These are phyloP conservation scores for Candida anutae DNA, from an alignment of 1,139 yeast species.

Conservation along the genomic window DNA sequence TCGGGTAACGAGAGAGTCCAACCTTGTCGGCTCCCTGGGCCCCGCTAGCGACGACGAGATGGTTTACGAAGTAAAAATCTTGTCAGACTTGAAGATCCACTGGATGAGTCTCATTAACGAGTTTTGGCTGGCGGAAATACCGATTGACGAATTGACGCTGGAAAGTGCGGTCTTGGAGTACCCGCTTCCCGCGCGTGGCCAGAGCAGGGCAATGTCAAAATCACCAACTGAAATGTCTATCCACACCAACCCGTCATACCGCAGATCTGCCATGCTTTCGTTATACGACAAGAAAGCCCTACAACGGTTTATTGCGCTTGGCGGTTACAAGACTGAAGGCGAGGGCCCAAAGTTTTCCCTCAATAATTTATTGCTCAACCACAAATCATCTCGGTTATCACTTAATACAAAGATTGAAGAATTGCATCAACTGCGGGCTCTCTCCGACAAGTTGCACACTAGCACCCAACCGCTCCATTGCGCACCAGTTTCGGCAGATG, in stretches of 20 bases:
- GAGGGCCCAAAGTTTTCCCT: conserved; percentile 37
- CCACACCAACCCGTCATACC: conserved; percentile 42
- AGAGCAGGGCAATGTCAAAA: conserved; percentile 19
- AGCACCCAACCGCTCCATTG: no score
- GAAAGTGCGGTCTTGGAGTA: conserved; percentile 14
- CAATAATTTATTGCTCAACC: conserved; percentile 32
- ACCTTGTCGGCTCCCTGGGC: conserved; percentile 13
- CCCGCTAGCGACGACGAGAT: conserved; percentile 4
- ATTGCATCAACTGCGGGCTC: conserved; percentile 9
- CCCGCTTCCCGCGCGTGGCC: conserved; percentile 22
- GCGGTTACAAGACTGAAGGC: conserved; percentile 15
- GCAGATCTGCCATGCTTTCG: conserved; percentile 50
- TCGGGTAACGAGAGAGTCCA: conserved; percentile 27
- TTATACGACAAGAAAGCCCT: conserved; percentile 35
- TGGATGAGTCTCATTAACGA: conserved; percentile 30
- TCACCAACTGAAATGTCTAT: conserved; percentile 33
- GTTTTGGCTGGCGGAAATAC: conserved; percentile 24
- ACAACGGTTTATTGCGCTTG: conserved; percentile 30
- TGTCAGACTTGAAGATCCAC: conserved; percentile 37
- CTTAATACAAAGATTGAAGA: conserved; percentile 26
- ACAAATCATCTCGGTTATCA: conserved; percentile 32
- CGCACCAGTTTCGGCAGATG: no score
- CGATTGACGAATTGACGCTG: conserved; percentile 13
- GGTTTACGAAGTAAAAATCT: conserved; percentile 32
- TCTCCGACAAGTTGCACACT: conserved; percentile 4